Evolutionary conservation across 1,284 basidiomycete genomes (phyloP).

Genomic region (Malassezia sympodialis): DNA sequence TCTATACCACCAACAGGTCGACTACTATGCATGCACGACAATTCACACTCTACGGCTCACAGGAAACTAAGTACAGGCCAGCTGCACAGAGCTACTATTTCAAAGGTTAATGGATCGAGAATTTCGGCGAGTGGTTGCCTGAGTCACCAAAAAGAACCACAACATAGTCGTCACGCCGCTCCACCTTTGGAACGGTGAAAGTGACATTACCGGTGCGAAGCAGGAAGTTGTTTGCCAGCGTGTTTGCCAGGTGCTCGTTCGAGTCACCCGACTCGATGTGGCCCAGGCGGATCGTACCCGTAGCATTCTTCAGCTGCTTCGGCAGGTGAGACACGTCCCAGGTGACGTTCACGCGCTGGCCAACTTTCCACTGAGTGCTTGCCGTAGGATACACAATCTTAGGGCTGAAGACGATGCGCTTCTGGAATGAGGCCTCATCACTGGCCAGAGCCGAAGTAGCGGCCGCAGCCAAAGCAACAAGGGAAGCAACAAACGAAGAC

Average conservation of each 20-base stretch:
- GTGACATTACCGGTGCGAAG: conserved; percentile 15
- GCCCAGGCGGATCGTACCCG: conserved; percentile 20
- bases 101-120: conserved; percentile 19
- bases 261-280: conserved; percentile 10
- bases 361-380: conserved; percentile 18
- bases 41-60: neutral
- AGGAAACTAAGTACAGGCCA: neutral
- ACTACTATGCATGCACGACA: no score
- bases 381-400: conserved; percentile 19
- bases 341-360: conserved; percentile 14
- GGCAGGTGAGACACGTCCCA: conserved; percentile 20
- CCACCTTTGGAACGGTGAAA: conserved; percentile 20
- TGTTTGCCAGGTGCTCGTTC: conserved; percentile 19
- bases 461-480: conserved; percentile 4
- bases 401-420: conserved; percentile 24
- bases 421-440: neutral
- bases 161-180: conserved; percentile 23
- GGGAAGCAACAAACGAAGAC: neutral
- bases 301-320: neutral
- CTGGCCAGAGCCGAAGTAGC: neutral
- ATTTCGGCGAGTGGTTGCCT: conserved; percentile 24
- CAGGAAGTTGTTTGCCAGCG: conserved; percentile 20
- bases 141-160: conserved; percentile 29
- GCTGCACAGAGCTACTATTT: neutral
- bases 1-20: no score